Conservation (phyloP, 257 asterid species). For the Penstemon eatonii region DNA sequence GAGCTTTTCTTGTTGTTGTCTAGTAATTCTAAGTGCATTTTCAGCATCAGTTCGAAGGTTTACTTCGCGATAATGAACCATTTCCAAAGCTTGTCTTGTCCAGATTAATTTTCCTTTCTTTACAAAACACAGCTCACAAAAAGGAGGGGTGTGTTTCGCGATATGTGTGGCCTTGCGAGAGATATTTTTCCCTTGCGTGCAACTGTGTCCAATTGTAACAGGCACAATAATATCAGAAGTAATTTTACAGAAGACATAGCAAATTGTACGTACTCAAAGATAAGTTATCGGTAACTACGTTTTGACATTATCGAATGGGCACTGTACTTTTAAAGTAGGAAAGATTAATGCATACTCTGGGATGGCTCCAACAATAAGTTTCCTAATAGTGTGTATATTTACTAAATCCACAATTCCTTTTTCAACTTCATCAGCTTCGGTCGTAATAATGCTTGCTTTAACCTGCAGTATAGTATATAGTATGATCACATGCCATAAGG, state of each 20-base stretch:
- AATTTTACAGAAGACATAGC: no score
- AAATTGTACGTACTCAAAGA: background rate
- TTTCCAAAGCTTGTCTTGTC: constrained; percentile 61
- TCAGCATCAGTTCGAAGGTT: constrained; percentile 58
- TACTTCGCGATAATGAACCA: constrained; percentile 54
- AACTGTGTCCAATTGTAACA: constrained; percentile 43
- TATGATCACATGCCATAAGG: constrained; percentile 15
- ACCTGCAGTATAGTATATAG: constrained; percentile 48
- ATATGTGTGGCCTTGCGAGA: constrained; percentile 66
- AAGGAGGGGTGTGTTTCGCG: constrained; percentile 62
- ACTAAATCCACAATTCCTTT: constrained; percentile 68
- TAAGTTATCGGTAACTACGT: background rate
- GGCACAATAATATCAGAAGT: constrained; percentile 17
- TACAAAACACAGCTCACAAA: constrained; percentile 76
- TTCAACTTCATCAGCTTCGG: constrained; percentile 65
- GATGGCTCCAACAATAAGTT: constrained; percentile 74
- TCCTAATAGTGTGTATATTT: constrained; percentile 45
- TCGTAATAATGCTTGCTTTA: constrained; percentile 51
- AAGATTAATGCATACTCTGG: constrained; percentile 58
- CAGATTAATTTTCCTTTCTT: constrained; percentile 70
- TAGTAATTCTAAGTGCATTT: constrained; percentile 39
- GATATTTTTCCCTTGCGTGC: constrained; percentile 56
- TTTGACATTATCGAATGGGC: background rate
- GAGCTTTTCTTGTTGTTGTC: constrained; percentile 55
- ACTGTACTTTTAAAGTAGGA: background rate